Base-by-base conservation (phyloP, 805 yeast species). In the Novakomyces olei region DNA sequence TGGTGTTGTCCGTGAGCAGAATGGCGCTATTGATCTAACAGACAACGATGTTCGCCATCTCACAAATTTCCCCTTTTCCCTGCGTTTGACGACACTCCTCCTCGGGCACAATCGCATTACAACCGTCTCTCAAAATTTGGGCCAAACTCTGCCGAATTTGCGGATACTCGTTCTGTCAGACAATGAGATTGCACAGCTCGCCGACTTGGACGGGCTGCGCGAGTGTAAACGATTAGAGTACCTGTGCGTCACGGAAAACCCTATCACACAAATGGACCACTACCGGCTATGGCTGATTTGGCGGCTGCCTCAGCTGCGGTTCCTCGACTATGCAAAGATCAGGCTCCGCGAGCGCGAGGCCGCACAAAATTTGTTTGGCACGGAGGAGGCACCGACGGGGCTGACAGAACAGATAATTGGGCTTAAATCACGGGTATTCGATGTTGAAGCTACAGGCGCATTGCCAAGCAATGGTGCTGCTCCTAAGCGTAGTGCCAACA, bases 311-410 rank as follows among this genome's bases (percentile, higher is more conserved):
- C 46, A 55, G 1, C 47, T 85, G 33, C 57, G 60, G 32, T 60
- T 74, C 0, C 47, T 85, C 26, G 94, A 85, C 50, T 78, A 70
- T 41, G 57, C 60, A 30, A 67, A 66, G 42, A 65, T 85, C 2
- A 69, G 61, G 37, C 54, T 59, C 2, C 35, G 34, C 2, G 92
- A 81, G 43, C 52, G 76, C 33, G 36, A 41, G 6, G 44, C 44
- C 5, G 69, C 75, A 0, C 31, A 26, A 1, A 55, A 57, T 36
- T 41, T 61, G n/a, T 67, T 64, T 46, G 65, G 66, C 0, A 34
- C 39, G 30, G 32, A 31, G 15, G 43, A 39, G 10, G 36, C 36
- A 12, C 38, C 39, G n/a, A 40, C 54, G 1, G 41, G 46, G 4
- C 41, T 53, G 6, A 62, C 63, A 6, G 27, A 36, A 5, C 36